Base-by-base conservation (phyloP, 129 eudicot genomes). In the Helianthus tuberosus region DNA sequence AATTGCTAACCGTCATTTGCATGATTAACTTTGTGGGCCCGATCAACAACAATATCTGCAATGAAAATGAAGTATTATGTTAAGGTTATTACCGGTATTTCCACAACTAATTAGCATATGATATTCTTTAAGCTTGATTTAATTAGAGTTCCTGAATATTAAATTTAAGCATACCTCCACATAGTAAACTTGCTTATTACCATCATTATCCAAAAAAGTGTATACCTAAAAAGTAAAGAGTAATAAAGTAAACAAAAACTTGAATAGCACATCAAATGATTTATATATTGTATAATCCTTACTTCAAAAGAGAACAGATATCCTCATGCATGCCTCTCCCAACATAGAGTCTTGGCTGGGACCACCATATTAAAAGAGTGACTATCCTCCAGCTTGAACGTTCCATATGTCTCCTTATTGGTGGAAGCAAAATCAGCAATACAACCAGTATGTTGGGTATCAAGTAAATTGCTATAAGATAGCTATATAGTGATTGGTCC, bases 301-400 rank as follows among this genome's bases (percentile, higher is more conserved):
- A 95, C 99, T 91, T 95, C 73, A 91, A 58, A 68, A 95, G 97
- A 23, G 99, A 85, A 60, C 85, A 84, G 78, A 89, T 87, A 81
- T 87, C 99, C 75, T 95, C 99, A 68, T 95, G 99, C 99, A 95
- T 95, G 77, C 99, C 99, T 82, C 99, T 86, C 86, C 97, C 97
- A 66, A 95, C 89, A 82, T 88, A 95, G 60, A 91, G 86, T 80
- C 91, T 91, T 72, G 99, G 99, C 99, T 95, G 98, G 17, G 96
- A 85, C 98, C 98, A 92, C 98, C 98, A 92, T 91, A 89, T 89
- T 1, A 92, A 66, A 62, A 92, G 78, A 69, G 57, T 78, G 68
- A 95, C 66, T 57, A 95, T 84, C 9, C 86, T 84, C 89, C 90
- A 88, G 84, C 89, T 89, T 44, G 99, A 95, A 53, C 97, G 93